Conservation (phyloP, 2,329 filamentous ascomycete species). For the Camillea tinctor region DNA sequence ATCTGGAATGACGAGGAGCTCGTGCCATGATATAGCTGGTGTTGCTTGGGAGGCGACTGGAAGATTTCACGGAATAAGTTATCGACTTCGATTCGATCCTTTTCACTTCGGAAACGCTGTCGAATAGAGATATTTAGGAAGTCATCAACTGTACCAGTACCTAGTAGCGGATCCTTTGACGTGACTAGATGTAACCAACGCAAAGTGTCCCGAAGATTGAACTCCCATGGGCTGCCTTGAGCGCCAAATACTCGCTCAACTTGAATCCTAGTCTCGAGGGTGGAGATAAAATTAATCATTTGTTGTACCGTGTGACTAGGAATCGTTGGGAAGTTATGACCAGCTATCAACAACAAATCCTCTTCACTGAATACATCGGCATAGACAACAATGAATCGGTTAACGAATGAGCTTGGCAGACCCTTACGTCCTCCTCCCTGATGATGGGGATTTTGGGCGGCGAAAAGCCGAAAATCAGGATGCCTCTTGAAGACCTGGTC, state of each 20-base stretch:
- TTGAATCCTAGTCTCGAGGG: conserved; percentile 71
- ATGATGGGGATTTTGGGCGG: conserved; percentile 95
- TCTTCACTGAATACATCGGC: conserved; percentile 82
- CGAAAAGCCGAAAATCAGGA: conserved; percentile 88
- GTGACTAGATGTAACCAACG: conserved; percentile 79
- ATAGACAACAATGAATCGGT: conserved; percentile 97
- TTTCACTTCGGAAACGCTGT: conserved; percentile 77
- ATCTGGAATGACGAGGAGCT: conserved; percentile 69
- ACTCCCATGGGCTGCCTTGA: conserved; percentile 85
- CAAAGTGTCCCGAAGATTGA: conserved; percentile 87
- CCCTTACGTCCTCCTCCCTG: conserved; percentile 96
- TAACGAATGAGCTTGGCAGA: conserved; percentile 92
- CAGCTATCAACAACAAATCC: conserved; percentile 80
- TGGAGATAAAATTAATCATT: conserved; percentile 77
- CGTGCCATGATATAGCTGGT: conserved; percentile 71
- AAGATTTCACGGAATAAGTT: conserved; percentile 68
- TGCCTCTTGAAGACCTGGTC: conserved; percentile 93
- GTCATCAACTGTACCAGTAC: conserved; percentile 61
- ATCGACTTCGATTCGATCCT: conserved; percentile 65
- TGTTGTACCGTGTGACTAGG: conserved; percentile 57
- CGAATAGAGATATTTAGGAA: conserved; percentile 80
- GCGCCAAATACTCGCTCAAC: conserved; percentile 57
- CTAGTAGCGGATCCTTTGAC: conserved; percentile 58
- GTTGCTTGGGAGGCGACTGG: conserved; percentile 46
- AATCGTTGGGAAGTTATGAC: conserved; percentile 70